A percentile compares a stretch with the other conserved stretches of the same genome.
Conservation (phyloP, 768 basidiomycete species). For the Trametes gibbosa region DNA sequence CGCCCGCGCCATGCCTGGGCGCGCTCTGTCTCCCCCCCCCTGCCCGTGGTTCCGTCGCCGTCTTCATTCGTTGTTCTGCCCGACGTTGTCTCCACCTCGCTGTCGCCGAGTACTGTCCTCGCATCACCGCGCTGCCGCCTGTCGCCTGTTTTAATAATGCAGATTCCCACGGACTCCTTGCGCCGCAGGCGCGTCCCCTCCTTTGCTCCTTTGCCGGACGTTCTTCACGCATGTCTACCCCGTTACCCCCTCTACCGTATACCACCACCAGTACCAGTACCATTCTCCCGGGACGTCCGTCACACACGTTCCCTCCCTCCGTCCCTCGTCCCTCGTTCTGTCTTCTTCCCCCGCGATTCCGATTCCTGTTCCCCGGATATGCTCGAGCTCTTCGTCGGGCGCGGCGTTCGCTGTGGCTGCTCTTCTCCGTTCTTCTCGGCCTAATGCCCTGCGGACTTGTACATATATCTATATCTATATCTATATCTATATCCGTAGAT, state of each 20-base stretch:
- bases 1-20: neutral
- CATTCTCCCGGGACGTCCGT: neutral
- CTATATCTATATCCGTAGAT: no score
- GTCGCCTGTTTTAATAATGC: neutral
- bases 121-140: neutral
- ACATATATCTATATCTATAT: no score
- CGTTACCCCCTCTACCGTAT: no score
- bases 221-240: no score
- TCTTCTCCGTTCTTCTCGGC: neutral
- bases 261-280: neutral
- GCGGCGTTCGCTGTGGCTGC: no score
- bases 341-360: no score
- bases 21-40: neutral
- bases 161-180: neutral
- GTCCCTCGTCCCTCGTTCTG: no score
- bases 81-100: neutral
- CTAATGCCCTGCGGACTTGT: neutral
- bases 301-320: neutral
- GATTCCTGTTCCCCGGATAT: no score
- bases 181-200: conserved; percentile 13
- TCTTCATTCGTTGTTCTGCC: neutral
- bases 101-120: conserved; percentile 6
- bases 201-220: conserved; percentile 2
- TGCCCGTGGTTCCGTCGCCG: neutral
- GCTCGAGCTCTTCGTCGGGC: no score